Evolutionary conservation across 352 stramenopile species (phyloP), one percentile per base, ranked within the genome.

Genomic region (Phytopythium aichiense): DNA sequence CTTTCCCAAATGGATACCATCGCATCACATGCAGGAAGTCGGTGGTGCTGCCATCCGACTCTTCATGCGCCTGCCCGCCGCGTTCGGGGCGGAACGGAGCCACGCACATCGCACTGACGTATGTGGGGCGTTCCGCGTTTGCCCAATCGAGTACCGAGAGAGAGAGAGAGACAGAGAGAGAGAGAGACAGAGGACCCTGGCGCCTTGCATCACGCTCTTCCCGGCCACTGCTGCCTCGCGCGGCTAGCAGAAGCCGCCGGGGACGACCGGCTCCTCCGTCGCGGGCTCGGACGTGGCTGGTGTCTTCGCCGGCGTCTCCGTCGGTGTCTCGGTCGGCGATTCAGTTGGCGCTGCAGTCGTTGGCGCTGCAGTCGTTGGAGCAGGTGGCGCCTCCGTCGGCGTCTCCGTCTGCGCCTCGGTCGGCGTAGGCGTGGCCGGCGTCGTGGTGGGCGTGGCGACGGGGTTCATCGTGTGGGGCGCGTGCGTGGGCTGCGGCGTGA

Each of bases 401-500:
- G 37, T 5, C 4, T 43, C 15, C 2, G n/a, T 49, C 42, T 18
- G 42, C 9, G 43, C 43, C 5, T 50, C 22, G n/a, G 43, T 50
- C 43, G 43, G 43, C 13, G 43, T 30, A 0, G 11, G 16, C 7
- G 43, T 50, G 18, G 43, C 7, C 13, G 46, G 22, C 12, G 22
- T n/a, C 23, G 23, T 16, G 9, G 23, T 52, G 7, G 45, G 45
- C 45, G 45, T 11, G 1, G 11, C 7, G 22, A 25, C 13, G 8
- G 45, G 25, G 45, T 22, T 22, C 46, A 52, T 52, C n/a, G 22
- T 5, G 22, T 28, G n/a, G 2, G 46, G 46, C 46, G 46, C 46
- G 46, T 52, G 46, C 46, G 46, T 52, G 46, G 46, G 46, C 23
- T 52, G 46, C 46, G 46, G 46, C 23, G 23, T 52, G 13, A 52